phyloP scores from a whole-genome alignment of 2,329 filamentous ascomycete species.

The Fusarium caatingaense region DNA sequence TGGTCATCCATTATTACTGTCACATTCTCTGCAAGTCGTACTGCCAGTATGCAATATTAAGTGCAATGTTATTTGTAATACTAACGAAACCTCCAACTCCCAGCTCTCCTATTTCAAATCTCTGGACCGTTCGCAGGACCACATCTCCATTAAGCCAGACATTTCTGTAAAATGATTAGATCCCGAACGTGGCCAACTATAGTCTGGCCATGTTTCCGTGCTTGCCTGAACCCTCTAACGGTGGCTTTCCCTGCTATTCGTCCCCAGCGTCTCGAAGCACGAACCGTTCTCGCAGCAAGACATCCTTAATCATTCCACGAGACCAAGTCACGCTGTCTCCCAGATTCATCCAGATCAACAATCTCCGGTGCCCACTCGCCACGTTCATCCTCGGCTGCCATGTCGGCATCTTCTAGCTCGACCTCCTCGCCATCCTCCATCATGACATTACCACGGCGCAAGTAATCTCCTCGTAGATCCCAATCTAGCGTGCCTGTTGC shows the following conservation, averaged over 20 bases:
- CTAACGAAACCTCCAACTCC: constrained; percentile 1
- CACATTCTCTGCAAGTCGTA: not conserved
- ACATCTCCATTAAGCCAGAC: not conserved
- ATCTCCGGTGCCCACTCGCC: constrained; percentile 66
- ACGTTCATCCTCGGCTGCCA: constrained; percentile 65
- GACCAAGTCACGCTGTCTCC: constrained; percentile 63
- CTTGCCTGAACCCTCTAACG: not conserved
- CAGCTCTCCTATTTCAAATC: constrained; percentile 2
- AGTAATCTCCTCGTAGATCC: constrained; percentile 65
- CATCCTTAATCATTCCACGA: constrained; percentile 57
- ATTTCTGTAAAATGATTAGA: not conserved
- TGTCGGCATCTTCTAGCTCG: constrained; percentile 60
- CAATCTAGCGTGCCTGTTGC: constrained; percentile 60
- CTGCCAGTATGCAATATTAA: not conserved
- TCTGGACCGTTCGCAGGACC: not conserved
- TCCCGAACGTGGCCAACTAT: not conserved
- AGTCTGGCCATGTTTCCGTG: not conserved
- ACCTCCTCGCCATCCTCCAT: constrained; percentile 65
- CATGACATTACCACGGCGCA: constrained; percentile 61
- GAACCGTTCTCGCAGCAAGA: constrained; percentile 6
- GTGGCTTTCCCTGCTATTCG: not conserved
- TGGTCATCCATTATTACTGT: not conserved
- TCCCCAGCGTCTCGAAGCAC: not conserved
- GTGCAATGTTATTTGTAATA: not conserved
- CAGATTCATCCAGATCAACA: constrained; percentile 64